Percentiles rank a stretch among this genome's conserved stretches.
These are phyloP conservation scores for Annulohypoxylon bovei DNA, from an alignment of 495 filamentous ascomycete species.

Conservation along the genomic window DNA sequence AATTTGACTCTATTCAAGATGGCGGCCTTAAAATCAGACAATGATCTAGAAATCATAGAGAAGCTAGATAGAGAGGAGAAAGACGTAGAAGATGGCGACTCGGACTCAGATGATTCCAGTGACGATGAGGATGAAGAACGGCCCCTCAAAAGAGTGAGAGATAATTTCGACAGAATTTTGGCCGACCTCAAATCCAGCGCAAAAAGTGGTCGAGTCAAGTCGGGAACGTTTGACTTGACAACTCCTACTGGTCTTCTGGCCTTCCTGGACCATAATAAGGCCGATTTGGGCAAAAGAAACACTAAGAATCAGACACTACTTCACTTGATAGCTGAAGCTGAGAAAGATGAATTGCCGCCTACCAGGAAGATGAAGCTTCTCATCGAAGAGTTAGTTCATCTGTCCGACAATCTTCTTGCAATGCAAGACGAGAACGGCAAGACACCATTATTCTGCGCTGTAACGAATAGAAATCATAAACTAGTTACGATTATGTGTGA, in stretches of 20 bases:
- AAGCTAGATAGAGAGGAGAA: no score
- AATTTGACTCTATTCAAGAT: not conserved
- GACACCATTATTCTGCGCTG: slow-evolving; percentile 42
- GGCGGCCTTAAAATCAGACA: not conserved
- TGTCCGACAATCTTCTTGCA: slow-evolving; percentile 23
- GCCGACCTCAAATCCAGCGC: not conserved
- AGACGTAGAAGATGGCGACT: not conserved
- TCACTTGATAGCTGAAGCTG: slow-evolving; percentile 23
- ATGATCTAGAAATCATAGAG: not conserved
- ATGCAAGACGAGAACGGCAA: slow-evolving; percentile 31
- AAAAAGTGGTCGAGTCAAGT: not conserved
- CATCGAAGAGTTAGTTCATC: slow-evolving; percentile 36
- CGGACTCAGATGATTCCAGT: not conserved
- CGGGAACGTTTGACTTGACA: not conserved
- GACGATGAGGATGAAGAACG: not conserved
- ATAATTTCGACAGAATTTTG: not conserved
- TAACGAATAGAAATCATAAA: slow-evolving; percentile 35
- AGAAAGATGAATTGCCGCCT: slow-evolving; percentile 12
- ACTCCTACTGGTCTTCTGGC: not conserved
- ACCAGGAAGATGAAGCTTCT: slow-evolving; percentile 28
- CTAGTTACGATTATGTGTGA: slow-evolving; percentile 46
- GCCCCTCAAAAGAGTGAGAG: not conserved
- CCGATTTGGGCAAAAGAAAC: slow-evolving; percentile 3
- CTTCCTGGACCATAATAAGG: slow-evolving; percentile 15
- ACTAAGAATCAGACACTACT: slow-evolving; percentile 17